These are phyloP conservation scores for Dactylellina leptospora DNA, from an alignment of 2,329 filamentous ascomycete genomes.

Conservation along the genomic window DNA sequence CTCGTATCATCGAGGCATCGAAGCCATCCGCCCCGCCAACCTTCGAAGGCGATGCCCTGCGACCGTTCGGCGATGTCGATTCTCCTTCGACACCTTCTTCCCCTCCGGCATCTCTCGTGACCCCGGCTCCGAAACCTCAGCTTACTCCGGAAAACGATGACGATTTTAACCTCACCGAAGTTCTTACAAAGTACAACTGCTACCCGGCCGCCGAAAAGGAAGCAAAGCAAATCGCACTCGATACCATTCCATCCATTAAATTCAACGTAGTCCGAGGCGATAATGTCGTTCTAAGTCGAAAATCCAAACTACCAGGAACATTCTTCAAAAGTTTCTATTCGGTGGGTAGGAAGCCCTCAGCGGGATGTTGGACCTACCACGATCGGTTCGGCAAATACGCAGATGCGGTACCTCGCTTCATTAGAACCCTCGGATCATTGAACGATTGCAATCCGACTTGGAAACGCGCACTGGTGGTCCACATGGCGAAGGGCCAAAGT, in stretches of 20 bases:
- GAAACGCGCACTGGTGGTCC: constrained; percentile 39
- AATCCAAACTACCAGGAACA: constrained; percentile 18
- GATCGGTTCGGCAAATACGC: constrained; percentile 36
- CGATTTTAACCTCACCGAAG: constrained; percentile 40
- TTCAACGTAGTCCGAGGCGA: constrained; percentile 51
- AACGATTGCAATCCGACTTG: constrained; percentile 40
- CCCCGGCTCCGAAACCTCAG: constrained; percentile 11
- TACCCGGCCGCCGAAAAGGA: constrained; percentile 30
- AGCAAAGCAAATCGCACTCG: constrained; percentile 31
- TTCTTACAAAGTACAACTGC: constrained; percentile 45
- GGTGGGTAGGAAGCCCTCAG: constrained; percentile 37
- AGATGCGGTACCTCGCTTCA: constrained; percentile 18
- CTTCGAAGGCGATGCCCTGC: not conserved
- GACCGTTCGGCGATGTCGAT: not conserved
- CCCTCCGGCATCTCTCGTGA: constrained; percentile 10
- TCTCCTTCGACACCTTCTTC: constrained; percentile 6
- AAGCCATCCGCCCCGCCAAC: constrained; percentile 4
- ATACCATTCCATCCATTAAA: constrained; percentile 30
- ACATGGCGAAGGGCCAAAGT: constrained; percentile 40
- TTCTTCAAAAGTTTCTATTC: constrained; percentile 42
- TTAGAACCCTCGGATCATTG: constrained; percentile 16
- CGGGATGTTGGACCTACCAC: constrained; percentile 42
- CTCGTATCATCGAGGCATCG: not conserved
- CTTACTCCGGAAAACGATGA: constrained; percentile 36
- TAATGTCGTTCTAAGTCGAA: constrained; percentile 34